A percentile compares a stretch with the other conserved stretches of the same genome.
Evolutionary conservation across 441 rosid species (phyloP).

Genomic region (Rhodomyrtus psidioides): DNA sequence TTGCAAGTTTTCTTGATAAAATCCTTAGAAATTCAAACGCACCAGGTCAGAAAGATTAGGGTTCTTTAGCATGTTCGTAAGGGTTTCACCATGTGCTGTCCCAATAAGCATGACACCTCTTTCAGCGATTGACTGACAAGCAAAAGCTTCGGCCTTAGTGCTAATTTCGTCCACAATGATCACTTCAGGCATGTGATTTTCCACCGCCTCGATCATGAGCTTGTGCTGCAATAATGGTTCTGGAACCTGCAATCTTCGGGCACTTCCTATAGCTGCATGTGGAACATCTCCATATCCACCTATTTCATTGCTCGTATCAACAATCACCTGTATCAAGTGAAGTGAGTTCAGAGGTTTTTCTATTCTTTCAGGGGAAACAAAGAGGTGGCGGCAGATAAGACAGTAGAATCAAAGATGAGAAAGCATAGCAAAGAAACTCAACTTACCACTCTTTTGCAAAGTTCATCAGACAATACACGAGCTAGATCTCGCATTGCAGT

Average conservation of each 20-base stretch:
- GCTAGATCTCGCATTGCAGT: conserved; percentile 58
- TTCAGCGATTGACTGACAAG: conserved; percentile 61
- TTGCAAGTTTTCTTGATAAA: neutral
- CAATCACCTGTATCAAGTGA: conserved; percentile 32
- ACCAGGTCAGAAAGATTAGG: conserved; percentile 62
- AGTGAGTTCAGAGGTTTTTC: neutral
- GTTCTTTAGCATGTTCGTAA: conserved; percentile 50
- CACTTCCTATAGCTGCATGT: conserved; percentile 56
- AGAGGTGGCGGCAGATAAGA: neutral
- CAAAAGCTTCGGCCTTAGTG: conserved; percentile 61
- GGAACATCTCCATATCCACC: conserved; percentile 68
- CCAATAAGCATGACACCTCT: conserved; percentile 64
- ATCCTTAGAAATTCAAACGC: conserved; percentile 3
- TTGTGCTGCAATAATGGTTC: conserved; percentile 53
- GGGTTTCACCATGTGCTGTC: conserved; percentile 62
- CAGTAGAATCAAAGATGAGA: neutral
- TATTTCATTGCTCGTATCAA: conserved; percentile 69
- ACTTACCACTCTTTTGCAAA: conserved; percentile 56
- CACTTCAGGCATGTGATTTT: conserved; percentile 75
- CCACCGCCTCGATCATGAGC: conserved; percentile 68
- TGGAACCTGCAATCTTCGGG: conserved; percentile 67
- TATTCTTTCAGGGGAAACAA: neutral
- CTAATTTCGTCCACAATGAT: conserved; percentile 66
- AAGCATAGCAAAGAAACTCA: neutral
- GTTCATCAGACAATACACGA: conserved; percentile 56